A percentile compares a stretch with the other conserved stretches of the same genome.
Evolutionary conservation across 2,329 filamentous ascomycete species (phyloP).

Genomic region (Ophiostoma quercus): DNA sequence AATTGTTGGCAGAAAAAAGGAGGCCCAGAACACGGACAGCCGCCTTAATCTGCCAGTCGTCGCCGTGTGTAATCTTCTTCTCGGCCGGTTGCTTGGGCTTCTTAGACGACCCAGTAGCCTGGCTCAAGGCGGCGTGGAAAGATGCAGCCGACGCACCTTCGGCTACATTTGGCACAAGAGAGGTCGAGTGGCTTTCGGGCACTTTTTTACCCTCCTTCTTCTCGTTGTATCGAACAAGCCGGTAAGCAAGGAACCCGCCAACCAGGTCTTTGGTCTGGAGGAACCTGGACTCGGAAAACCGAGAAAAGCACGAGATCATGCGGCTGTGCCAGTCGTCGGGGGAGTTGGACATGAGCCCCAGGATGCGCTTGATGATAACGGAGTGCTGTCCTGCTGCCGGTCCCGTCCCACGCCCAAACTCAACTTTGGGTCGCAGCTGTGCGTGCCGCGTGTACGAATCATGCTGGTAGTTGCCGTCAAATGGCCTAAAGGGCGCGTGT

Average conservation of each 20-base stretch:
- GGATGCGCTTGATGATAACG: conserved; percentile 75
- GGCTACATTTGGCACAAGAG: conserved; percentile 68
- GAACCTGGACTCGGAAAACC: conserved; percentile 63
- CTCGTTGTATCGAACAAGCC: conserved; percentile 65
- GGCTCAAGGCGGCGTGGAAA: conserved; percentile 69
- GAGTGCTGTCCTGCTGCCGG: conserved; percentile 64
- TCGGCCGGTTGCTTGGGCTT: conserved; percentile 48
- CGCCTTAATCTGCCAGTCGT: conserved; percentile 86
- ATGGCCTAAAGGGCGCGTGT: conserved; percentile 42
- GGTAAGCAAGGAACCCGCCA: conserved; percentile 73
- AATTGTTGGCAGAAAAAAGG: conserved; percentile 69
- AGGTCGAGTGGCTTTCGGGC: conserved; percentile 54
- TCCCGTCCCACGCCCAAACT: conserved; percentile 35
- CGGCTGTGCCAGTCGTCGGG: conserved; percentile 70
- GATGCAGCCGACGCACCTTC: conserved; percentile 62
- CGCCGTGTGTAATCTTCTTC: conserved; percentile 60
- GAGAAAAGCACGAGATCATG: conserved; percentile 72
- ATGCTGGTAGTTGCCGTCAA: conserved; percentile 37
- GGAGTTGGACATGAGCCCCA: conserved; percentile 74
- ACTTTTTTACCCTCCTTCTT: conserved; percentile 54
- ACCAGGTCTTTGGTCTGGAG: conserved; percentile 69
- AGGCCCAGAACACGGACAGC: conserved; percentile 74
- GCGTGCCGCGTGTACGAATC: conserved; percentile 25
- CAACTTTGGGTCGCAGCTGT: neutral
- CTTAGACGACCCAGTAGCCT: conserved; percentile 43